Evolutionary conservation across 1,284 basidiomycete species (phyloP).

Genomic region (Trametes sp.): DNA sequence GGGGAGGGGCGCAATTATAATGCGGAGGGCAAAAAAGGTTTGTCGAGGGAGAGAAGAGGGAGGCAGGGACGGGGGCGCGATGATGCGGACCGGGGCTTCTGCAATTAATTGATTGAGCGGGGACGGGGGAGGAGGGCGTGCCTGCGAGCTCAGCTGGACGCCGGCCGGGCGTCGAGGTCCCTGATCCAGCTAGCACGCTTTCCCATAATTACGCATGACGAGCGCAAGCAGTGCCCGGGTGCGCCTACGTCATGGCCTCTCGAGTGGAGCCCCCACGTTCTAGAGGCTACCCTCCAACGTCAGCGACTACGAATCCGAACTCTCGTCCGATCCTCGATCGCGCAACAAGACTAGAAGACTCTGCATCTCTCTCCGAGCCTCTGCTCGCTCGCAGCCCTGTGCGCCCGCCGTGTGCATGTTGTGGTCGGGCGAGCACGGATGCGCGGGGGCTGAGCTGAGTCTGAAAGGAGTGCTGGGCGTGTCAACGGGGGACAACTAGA

Average conservation of each 20-base stretch:
- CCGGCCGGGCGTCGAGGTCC: too few relatives aligned
- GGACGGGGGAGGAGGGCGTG: not conserved
- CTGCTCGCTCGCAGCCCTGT: too few relatives aligned
- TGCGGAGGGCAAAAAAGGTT: not conserved
- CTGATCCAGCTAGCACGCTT: not conserved
- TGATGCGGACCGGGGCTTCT: not conserved
- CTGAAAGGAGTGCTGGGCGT: slow-evolving; percentile 4
- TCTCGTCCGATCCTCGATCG: not conserved
- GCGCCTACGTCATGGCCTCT: slow-evolving; percentile 6
- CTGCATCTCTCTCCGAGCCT: too few relatives aligned
- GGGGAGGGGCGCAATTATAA: not conserved
- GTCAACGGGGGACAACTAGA: slow-evolving; percentile 6
- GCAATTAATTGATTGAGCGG: not conserved
- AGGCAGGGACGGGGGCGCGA: not conserved
- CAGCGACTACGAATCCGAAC: not conserved
- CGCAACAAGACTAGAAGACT: not conserved
- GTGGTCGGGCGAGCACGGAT: not conserved
- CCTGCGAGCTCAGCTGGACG: not conserved
- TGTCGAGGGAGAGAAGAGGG: too few relatives aligned
- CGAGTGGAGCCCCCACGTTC: not conserved
- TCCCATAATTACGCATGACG: slow-evolving; percentile 2
- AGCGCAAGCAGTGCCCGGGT: not conserved
- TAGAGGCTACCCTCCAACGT: not conserved
- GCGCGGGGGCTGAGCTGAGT: not conserved
- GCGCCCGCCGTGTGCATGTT: too few relatives aligned